Percentiles rank a stretch among this genome's conserved stretches.
Conservation (phyloP, 2,329 filamentous ascomycete genomes). For the Stemphylium vesicarium region DNA sequence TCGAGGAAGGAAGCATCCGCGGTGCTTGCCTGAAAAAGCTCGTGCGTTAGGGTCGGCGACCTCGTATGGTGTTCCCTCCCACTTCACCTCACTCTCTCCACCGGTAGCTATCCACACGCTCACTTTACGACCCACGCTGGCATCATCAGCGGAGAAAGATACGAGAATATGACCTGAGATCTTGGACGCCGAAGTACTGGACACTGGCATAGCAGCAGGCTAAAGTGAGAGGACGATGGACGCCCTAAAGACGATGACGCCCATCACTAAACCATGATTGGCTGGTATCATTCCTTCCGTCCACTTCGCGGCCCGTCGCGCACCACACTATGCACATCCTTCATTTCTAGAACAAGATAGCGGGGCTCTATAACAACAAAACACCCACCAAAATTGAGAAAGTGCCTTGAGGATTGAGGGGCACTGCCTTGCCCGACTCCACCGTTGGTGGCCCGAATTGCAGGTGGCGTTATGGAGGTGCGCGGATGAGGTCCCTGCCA, state of each 20-base stretch:
- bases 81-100: not conserved
- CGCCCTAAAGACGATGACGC: not conserved
- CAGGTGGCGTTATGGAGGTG: too few relatives aligned
- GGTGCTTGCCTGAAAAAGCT: not conserved
- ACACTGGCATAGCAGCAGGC: not conserved
- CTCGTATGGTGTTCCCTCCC: not conserved
- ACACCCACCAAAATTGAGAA: not conserved
- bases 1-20: not conserved
- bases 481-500: too few relatives aligned
- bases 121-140: not conserved
- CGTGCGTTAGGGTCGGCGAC: not conserved
- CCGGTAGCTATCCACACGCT: not conserved
- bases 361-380: not conserved
- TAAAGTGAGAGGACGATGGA: not conserved
- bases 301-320: conserved; percentile 6
- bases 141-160: too few relatives aligned
- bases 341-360: not conserved
- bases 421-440: too few relatives aligned
- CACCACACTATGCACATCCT: not conserved
- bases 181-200: not conserved
- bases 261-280: not conserved
- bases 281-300: not conserved
- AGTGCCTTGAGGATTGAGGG: too few relatives aligned
- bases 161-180: not conserved
- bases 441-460: too few relatives aligned